Conservation (phyloP, 1,284 basidiomycete genomes). For the Vanrija humicola region DNA sequence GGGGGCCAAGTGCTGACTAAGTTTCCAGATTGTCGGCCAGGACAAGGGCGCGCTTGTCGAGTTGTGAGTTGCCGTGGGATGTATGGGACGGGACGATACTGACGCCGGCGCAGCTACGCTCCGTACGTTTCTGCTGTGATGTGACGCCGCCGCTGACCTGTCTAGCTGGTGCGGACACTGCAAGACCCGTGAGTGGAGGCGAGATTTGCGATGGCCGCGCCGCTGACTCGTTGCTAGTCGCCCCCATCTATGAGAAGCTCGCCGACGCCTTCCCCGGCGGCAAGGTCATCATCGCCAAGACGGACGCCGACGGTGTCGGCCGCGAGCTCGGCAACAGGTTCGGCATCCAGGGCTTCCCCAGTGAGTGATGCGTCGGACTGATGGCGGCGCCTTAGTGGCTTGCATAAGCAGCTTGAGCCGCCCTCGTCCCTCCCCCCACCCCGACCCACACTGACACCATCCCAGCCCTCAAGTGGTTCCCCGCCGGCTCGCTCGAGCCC, state of each 20-base stretch:
- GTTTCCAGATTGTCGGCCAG: constrained; percentile 57
- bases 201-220: not conserved
- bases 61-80: constrained; percentile 60
- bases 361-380: constrained; percentile 52
- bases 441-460: not conserved
- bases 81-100: not conserved
- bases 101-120: constrained; percentile 31
- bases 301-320: constrained; percentile 85
- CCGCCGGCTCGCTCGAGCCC: constrained; percentile 58
- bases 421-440: too few species aligned
- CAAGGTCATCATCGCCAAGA: constrained; percentile 84
- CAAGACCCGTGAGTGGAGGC: constrained; percentile 44
- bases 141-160: constrained; percentile 2
- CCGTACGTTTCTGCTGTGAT: constrained; percentile 27
- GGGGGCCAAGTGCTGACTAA: not conserved
- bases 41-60: constrained; percentile 81
- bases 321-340: constrained; percentile 57
- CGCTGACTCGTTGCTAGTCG: constrained; percentile 60
- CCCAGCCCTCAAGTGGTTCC: constrained; percentile 87
- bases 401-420: too few species aligned
- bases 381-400: not conserved
- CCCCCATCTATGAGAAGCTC: constrained; percentile 81
- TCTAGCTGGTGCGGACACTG: constrained; percentile 51
- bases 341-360: constrained; percentile 80
- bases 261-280: constrained; percentile 73